A percentile compares a stretch with the other conserved stretches of the same genome.
These are phyloP conservation scores for Botrytis galanthina DNA, from an alignment of 2,329 filamentous ascomycete genomes.

Conservation along the genomic window DNA sequence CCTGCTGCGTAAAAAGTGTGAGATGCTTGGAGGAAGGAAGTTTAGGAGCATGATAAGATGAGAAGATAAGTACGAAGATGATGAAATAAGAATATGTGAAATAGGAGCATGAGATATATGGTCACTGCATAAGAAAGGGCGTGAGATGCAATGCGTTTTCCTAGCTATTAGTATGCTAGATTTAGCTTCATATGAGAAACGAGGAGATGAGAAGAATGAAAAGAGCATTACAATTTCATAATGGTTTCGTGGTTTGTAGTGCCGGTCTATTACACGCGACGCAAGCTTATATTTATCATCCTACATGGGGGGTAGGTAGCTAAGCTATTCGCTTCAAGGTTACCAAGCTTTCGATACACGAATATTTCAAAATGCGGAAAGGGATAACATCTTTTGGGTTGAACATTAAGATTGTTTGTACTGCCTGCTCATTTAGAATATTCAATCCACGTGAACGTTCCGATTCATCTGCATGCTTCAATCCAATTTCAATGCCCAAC, in stretches of 20 bases:
- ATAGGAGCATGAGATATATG: background rate
- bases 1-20: background rate
- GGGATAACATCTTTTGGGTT: background rate
- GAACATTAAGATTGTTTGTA: background rate
- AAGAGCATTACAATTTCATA: background rate
- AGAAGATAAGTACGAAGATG: background rate
- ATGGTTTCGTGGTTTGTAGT: background rate
- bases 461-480: background rate
- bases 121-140: background rate
- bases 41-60: background rate
- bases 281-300: background rate
- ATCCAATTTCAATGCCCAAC: background rate
- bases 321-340: background rate
- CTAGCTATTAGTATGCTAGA: background rate
- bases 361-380: background rate
- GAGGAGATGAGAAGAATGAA: background rate
- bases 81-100: background rate
- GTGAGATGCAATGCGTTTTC: constrained; percentile 1
- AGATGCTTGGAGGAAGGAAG: background rate
- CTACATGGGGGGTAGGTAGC: background rate
- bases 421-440: background rate
- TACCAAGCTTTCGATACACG: background rate
- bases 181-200: background rate
- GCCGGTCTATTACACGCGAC: background rate
- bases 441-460: background rate